Percentiles rank a stretch among this genome's conserved stretches.
These are phyloP conservation scores for Polytrichum commune DNA, from an alignment of 225 moss, liverwort and hornwort species.

Conservation along the genomic window DNA sequence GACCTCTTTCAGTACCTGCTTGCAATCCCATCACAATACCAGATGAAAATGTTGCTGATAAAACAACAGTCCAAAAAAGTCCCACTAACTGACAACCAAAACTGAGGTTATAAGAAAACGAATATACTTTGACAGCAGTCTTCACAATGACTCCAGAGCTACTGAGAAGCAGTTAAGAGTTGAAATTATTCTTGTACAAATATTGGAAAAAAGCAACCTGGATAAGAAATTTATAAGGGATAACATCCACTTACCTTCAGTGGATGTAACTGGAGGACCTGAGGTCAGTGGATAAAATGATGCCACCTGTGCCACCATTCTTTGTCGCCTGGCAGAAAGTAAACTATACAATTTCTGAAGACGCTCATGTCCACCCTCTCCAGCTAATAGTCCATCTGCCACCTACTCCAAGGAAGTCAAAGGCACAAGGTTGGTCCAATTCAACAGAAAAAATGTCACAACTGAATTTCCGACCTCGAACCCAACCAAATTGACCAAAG, in stretches of 20 bases:
- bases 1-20: slow-evolving; percentile 48
- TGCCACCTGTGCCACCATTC: slow-evolving; percentile 82
- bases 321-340: slow-evolving; percentile 77
- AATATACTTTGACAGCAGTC: not conserved
- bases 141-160: not conserved
- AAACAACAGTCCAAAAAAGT: too few relatives aligned
- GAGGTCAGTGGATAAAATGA: slow-evolving; percentile 75
- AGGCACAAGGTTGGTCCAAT: not conserved
- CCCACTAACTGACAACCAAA: too few relatives aligned
- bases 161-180: too few relatives aligned
- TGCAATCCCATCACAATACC: not conserved
- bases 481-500: too few relatives aligned
- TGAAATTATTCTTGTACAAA: too few relatives aligned
- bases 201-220: too few relatives aligned
- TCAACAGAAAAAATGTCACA: too few relatives aligned
- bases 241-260: slow-evolving; percentile 24
- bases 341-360: slow-evolving; percentile 53
- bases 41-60: not conserved
- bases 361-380: slow-evolving; percentile 83
- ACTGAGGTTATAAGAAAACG: too few relatives aligned
- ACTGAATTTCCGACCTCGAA: too few relatives aligned
- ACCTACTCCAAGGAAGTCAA: slow-evolving; percentile 44
- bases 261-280: slow-evolving; percentile 28
- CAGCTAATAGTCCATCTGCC: slow-evolving; percentile 70
- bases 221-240: too few relatives aligned